A percentile compares a stretch with the other conserved stretches of the same genome.
These are phyloP conservation scores for Coniochaeta sp. DNA, from an alignment of 2,329 filamentous ascomycete species.

Conservation along the genomic window DNA sequence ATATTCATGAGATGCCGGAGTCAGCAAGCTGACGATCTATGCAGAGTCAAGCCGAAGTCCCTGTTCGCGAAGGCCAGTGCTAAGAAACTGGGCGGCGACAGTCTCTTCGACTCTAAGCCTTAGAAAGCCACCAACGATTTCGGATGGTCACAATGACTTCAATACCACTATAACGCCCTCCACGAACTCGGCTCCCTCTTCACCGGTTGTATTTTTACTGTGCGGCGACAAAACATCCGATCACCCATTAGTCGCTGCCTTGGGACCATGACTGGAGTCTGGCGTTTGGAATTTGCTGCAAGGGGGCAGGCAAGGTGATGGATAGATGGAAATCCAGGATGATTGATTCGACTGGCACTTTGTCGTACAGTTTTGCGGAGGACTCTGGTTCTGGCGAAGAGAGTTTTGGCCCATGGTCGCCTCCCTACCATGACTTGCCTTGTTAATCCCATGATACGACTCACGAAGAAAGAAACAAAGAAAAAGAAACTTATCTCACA, in stretches of 20 bases:
- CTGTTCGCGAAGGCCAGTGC: slow-evolving; percentile 58
- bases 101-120: slow-evolving; percentile 25
- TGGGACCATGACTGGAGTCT: background rate
- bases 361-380: background rate
- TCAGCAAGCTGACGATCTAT: background rate
- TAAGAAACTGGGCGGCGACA: slow-evolving; percentile 50
- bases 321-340: background rate
- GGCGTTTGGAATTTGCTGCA: background rate
- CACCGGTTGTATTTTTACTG: slow-evolving; percentile 4
- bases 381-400: background rate
- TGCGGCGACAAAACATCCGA: background rate
- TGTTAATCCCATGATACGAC: background rate
- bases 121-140: background rate
- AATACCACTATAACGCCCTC: background rate
- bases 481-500: background rate
- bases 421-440: background rate
- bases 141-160: background rate
- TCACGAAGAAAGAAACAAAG: background rate
- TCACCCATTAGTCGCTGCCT: background rate
- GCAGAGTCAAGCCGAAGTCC: slow-evolving; percentile 58
- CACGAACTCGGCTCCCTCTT: background rate
- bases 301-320: background rate
- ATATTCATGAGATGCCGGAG: background rate
- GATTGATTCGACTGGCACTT: background rate
- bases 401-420: background rate